phyloP scores from a whole-genome alignment of 2,329 filamentous ascomycete genomes.

The Myriosclerotinia duriaeana region DNA sequence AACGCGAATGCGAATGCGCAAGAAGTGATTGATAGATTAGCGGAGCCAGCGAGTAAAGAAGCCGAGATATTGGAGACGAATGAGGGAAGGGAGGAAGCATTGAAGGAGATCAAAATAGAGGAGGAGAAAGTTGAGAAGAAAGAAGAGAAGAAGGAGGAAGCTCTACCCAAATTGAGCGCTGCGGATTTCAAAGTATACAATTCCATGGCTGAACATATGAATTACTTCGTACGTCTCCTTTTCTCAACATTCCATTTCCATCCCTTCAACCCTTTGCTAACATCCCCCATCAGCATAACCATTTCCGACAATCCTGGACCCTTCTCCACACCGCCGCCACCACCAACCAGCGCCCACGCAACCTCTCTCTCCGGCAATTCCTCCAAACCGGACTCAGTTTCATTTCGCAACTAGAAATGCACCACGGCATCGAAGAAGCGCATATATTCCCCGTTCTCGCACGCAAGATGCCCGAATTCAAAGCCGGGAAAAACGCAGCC shows the following conservation, averaged over 20 bases:
- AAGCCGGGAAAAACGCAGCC: conserved; percentile 49
- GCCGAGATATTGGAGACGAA: conserved; percentile 39
- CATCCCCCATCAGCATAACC: conserved; percentile 59
- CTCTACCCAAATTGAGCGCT: conserved; percentile 54
- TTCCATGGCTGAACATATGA: conserved; percentile 62
- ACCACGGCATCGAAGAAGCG: conserved; percentile 81
- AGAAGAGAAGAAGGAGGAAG: conserved; percentile 29
- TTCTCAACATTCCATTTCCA: background rate
- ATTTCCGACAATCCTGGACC: conserved; percentile 75
- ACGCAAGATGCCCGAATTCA: conserved; percentile 75
- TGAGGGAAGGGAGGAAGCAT: conserved; percentile 48
- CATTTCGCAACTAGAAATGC: conserved; percentile 65
- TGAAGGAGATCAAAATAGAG: conserved; percentile 43
- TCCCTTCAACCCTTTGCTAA: background rate
- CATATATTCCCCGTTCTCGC: conserved; percentile 79
- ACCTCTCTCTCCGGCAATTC: conserved; percentile 68
- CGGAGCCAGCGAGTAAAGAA: conserved; percentile 57
- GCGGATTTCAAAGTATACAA: conserved; percentile 62
- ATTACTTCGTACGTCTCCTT: conserved; percentile 53
- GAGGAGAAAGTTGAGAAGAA: conserved; percentile 26
- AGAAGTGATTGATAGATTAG: conserved; percentile 50
- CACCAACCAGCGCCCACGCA: conserved; percentile 56
- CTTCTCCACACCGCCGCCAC: conserved; percentile 66
- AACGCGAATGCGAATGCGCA: background rate
- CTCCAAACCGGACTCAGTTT: conserved; percentile 68